These are phyloP conservation scores for Priceomyces haplophilus DNA, from an alignment of 805 yeast genomes.

Conservation along the genomic window DNA sequence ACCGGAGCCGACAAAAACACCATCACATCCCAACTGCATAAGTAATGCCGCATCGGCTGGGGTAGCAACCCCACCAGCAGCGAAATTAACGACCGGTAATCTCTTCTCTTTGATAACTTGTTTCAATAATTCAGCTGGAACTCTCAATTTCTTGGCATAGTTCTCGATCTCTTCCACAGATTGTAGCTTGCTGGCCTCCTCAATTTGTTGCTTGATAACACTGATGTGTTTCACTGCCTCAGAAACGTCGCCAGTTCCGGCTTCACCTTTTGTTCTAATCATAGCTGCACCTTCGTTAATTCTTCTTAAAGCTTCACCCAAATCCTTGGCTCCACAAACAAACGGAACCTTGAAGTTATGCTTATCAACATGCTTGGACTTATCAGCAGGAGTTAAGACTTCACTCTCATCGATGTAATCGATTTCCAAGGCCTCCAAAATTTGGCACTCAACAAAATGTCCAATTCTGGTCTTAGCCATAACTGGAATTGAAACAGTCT, in stretches of 20 bases:
- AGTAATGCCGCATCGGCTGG: conserved; percentile 85
- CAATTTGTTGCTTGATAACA: conserved; percentile 55
- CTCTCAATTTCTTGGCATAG: conserved; percentile 57
- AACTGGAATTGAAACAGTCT: conserved; percentile 66
- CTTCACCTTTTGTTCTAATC: conserved; percentile 86
- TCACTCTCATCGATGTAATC: conserved; percentile 85
- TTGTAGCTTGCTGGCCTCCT: conserved; percentile 36
- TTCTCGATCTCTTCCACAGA: conserved; percentile 45
- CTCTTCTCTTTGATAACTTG: conserved; percentile 47
- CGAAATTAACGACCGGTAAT: conserved; percentile 80
- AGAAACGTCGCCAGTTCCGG: conserved; percentile 84
- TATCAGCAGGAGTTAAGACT: conserved; percentile 81
- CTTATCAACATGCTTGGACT: conserved; percentile 61
- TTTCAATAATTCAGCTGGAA: conserved; percentile 53
- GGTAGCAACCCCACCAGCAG: conserved; percentile 87
- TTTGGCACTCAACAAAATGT: conserved; percentile 78
- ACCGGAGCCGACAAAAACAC: conserved; percentile 51
- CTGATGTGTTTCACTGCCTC: conserved; percentile 78
- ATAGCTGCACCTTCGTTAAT: conserved; percentile 81
- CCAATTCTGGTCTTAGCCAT: conserved; percentile 89
- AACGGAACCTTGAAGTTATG: conserved; percentile 64
- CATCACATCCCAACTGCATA: conserved; percentile 45
- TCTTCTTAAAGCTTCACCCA: conserved; percentile 80
- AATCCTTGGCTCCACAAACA: conserved; percentile 79
- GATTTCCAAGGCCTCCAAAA: conserved; percentile 65